Base-by-base conservation (phyloP, 148 eudicot genomes). In the Arbutus unedo region DNA sequence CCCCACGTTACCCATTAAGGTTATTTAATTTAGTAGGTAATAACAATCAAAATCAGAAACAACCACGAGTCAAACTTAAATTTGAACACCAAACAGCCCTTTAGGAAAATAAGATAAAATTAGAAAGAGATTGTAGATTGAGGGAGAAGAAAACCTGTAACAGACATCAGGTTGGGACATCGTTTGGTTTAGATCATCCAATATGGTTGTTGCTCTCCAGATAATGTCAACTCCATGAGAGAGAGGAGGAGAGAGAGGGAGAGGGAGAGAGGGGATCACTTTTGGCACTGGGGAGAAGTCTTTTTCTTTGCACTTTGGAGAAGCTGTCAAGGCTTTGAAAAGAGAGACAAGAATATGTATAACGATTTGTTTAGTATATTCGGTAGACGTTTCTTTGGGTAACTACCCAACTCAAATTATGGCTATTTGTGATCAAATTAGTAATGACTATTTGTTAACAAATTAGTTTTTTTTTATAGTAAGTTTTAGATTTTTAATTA, bases 131-230 rank as follows among this genome's bases (percentile, higher is more conserved):
- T 5, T 5, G 4, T 23, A 56, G 60, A 31, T 41, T 66, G 59
- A 49, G 48, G 73, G 44, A 23, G 41, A 49, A 80, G 47, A 2
- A 71, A 81, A 81, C 82, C 82, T 81, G 76, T 81, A 81, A 70
- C 38, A 81, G 82, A 81, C 76, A 70, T 70, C 76, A 51, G 76
- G 31, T 53, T 81, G 82, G 75, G 82, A 80, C 82, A 80, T 80
- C 48, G 56, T 66, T 80, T 18, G 60, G 67, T 50, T 25, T 15
- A 49, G 59, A 80, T 80, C 82, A 67, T 66, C 43, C 18, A 2
- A 8, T 25, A 25, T 66, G 48, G 71, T 48, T 44, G 64, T 5
- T 68, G 38, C 47, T 51, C 16, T 41, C 49, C 75, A 18, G 48
- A 25, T 47, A 45, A 14, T 41, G 15, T 18, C 62, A n/a, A 50